Evolutionary conservation across 805 yeast genomes (phyloP), one percentile per base, ranked within the genome.

Genomic region (Schwanniomyces vanrijiae): DNA sequence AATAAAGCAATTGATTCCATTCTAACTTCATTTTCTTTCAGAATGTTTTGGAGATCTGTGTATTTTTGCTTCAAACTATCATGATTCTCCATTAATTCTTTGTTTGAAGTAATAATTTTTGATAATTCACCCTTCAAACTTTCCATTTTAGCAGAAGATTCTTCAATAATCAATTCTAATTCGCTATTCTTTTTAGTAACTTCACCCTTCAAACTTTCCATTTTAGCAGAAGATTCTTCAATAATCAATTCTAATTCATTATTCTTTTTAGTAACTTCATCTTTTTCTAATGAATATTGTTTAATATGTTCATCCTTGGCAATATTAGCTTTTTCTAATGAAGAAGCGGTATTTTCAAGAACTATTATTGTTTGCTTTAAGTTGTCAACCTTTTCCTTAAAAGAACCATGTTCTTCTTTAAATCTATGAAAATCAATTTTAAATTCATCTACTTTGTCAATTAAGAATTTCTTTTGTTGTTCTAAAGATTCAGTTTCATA

Each of bases 381-480:
- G 13, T 37, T 24, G 10, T 37, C 29, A 16, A 37, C 40, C 11
- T 21, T 37, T 11, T 18, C 20, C n/a, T 18, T 37, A 20, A 40
- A 43, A 18, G 41, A 37, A 10, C 47, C 39, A 24, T 51, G 47
- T 11, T 46, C 43, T 14, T 45, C 16, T 29, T 50, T 48, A 42
- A 55, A 49, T 14, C 19, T 34, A 18, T 29, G 26, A 26, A 55
- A 47, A 14, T 51, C 58, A 13, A 26, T 35, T 26, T 31, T 49
- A 25, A 57, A 42, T 3, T 46, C 53, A 20, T 40, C 43, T 14
- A 54, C 40, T 19, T 43, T 40, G 14, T 35, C 29, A 34, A 10
- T 33, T 3, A 47, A 20, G 16, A 24, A 10, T 5, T 43, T 20
- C 26, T 43, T 43, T 28, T 47, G 43, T 16, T 35, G 29, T 20